phyloP scores from a whole-genome alignment of 2,329 filamentous ascomycete genomes.

The Chrysosporium keratinophilum region DNA sequence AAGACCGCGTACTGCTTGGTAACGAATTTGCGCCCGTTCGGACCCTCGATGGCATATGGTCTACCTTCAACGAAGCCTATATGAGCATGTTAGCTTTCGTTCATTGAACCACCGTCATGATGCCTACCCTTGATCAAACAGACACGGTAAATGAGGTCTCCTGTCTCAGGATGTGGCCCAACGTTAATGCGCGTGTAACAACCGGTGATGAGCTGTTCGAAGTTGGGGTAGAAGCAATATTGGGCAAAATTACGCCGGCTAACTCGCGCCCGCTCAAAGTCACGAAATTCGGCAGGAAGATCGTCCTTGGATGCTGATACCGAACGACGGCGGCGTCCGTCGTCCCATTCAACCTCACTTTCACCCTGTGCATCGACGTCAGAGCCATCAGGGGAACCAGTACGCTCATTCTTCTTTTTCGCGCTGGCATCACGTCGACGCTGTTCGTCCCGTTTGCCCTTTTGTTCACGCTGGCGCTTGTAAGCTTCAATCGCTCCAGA shows the following conservation, averaged over 20 bases:
- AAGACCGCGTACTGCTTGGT: constrained; percentile 78
- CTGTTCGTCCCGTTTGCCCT: constrained; percentile 40
- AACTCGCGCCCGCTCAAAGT: constrained; percentile 74
- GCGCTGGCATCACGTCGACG: constrained; percentile 34
- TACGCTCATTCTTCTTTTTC: constrained; percentile 48
- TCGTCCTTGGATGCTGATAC: constrained; percentile 50
- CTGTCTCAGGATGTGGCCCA: constrained; percentile 62
- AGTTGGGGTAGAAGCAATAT: constrained; percentile 86
- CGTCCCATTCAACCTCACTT: constrained; percentile 70
- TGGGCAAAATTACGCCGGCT: constrained; percentile 78
- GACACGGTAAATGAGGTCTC: constrained; percentile 74
- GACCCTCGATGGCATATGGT: constrained; percentile 69
- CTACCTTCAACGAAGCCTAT: constrained; percentile 66
- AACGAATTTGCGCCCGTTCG: constrained; percentile 64
- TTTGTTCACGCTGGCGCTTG: constrained; percentile 51
- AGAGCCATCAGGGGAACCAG: constrained; percentile 52
- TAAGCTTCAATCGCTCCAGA: constrained; percentile 64
- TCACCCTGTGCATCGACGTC: constrained; percentile 58
- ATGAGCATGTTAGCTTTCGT: constrained; percentile 8
- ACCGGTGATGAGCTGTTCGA: constrained; percentile 68
- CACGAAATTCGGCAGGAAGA: constrained; percentile 61
- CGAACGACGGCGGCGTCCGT: constrained; percentile 44
- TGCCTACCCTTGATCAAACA: constrained; percentile 68
- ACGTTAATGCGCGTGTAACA: constrained; percentile 80
- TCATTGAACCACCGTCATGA: constrained; percentile 1